These are phyloP conservation scores for Sherardia arvensis DNA, from an alignment of 257 asterid genomes.

Conservation along the genomic window DNA sequence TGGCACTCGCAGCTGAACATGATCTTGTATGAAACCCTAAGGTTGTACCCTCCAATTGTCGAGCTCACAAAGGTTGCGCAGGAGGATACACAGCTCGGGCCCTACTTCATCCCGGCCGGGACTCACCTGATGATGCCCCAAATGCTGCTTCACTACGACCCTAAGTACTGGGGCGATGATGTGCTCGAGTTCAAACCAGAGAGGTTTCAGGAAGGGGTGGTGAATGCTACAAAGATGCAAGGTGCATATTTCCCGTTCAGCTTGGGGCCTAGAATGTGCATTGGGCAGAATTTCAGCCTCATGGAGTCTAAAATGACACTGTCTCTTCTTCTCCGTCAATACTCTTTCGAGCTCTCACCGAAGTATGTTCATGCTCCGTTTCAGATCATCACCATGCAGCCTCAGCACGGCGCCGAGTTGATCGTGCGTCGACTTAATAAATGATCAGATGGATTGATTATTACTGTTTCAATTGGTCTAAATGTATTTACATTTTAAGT, in stretches of 20 bases:
- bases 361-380: slow-evolving; percentile 43
- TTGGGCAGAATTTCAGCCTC: slow-evolving; percentile 43
- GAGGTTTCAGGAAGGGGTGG: slow-evolving; percentile 32
- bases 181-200: slow-evolving; percentile 42
- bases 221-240: slow-evolving; percentile 34
- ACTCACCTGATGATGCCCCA: slow-evolving; percentile 28
- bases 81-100: slow-evolving; percentile 35
- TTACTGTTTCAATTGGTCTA: not conserved
- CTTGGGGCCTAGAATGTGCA: slow-evolving; percentile 46
- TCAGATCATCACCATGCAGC: slow-evolving; percentile 35
- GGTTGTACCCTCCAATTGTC: slow-evolving; percentile 41
- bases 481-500: not conserved
- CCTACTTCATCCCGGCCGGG: slow-evolving; percentile 29
- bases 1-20: slow-evolving; percentile 24
- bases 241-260: slow-evolving; percentile 38
- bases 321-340: slow-evolving; percentile 28
- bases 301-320: slow-evolving; percentile 40
- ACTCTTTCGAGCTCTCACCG: slow-evolving; percentile 37
- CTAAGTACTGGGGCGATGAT: slow-evolving; percentile 37
- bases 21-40: slow-evolving; percentile 40
- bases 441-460: not conserved
- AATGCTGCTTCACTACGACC: slow-evolving; percentile 31
- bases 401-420: slow-evolving; percentile 38
- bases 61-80: slow-evolving; percentile 21
- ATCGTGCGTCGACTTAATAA: slow-evolving; percentile 9